These are phyloP conservation scores for Eucalyptus cladocalyx DNA, from an alignment of 345 rosid species.

Conservation along the genomic window DNA sequence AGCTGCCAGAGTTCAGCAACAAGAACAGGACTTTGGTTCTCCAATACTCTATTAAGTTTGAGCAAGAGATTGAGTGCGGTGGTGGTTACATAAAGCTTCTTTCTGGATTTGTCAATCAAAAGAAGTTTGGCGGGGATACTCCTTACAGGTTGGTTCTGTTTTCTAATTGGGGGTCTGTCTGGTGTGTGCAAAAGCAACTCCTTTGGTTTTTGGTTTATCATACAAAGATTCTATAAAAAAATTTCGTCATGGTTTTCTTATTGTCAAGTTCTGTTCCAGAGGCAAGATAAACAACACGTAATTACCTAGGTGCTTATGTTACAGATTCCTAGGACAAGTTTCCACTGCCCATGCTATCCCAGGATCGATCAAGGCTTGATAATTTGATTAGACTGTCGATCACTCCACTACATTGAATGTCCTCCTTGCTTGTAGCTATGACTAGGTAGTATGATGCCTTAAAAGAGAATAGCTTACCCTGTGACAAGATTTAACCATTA, in stretches of 20 bases:
- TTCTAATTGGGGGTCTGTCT: neutral
- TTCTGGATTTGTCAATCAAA: constrained; percentile 88
- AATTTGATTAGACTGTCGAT: neutral
- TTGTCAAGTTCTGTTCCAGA: neutral
- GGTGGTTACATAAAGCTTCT: constrained; percentile 94
- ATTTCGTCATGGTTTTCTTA: neutral
- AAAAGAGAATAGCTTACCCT: neutral
- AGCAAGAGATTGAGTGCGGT: constrained; percentile 95
- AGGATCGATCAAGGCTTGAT: neutral
- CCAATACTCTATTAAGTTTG: constrained; percentile 76
- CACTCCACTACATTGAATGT: neutral
- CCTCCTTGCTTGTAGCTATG: neutral
- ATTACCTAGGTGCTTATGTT: neutral
- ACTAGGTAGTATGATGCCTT: neutral
- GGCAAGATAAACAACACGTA: neutral
- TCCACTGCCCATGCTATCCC: neutral
- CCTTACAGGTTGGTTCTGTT: constrained; percentile 61
- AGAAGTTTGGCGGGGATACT: constrained; percentile 96
- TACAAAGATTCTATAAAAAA: neutral
- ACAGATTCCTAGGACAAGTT: neutral
- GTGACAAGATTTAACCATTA: neutral
- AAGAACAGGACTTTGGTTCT: constrained; percentile 71
- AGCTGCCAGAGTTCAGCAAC: constrained; percentile 84
- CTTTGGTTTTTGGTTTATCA: neutral
- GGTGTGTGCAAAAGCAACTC: neutral